Conservation (phyloP, 2,329 filamentous ascomycete species). For the Ceratocystis smalleyi region DNA sequence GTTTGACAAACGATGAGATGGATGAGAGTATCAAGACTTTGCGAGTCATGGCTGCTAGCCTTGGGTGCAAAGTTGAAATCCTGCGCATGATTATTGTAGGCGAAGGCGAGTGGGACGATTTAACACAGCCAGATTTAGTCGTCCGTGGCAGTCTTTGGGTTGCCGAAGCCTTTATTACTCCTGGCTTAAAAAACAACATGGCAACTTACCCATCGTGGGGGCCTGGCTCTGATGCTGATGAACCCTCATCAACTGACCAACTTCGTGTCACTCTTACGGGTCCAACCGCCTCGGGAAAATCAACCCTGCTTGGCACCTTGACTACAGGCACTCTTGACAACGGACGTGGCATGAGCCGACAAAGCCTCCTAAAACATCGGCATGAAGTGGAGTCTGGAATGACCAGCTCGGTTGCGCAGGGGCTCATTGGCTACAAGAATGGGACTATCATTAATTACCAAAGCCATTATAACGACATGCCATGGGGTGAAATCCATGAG, state of each 20-base stretch:
- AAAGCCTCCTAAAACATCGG: constrained; percentile 78
- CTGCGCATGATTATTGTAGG: constrained; percentile 72
- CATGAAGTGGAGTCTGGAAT: constrained; percentile 86
- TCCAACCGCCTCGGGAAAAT: constrained; percentile 83
- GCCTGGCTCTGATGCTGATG: background rate
- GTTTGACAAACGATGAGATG: constrained; percentile 78
- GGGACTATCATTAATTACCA: constrained; percentile 62
- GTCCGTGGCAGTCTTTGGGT: constrained; percentile 52
- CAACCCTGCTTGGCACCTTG: constrained; percentile 72
- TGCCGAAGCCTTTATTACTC: constrained; percentile 76
- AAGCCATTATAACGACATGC: constrained; percentile 60
- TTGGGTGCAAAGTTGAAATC: constrained; percentile 75
- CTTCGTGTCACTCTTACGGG: constrained; percentile 77
- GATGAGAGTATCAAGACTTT: constrained; percentile 78
- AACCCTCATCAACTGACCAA: constrained; percentile 47
- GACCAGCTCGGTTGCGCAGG: constrained; percentile 88
- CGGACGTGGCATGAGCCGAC: constrained; percentile 72
- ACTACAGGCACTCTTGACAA: constrained; percentile 83
- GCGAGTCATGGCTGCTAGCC: constrained; percentile 76
- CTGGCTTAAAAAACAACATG: constrained; percentile 33
- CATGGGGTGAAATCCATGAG: constrained; percentile 89
- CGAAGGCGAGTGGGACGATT: constrained; percentile 52
- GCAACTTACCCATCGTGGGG: constrained; percentile 8
- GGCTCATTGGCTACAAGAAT: constrained; percentile 69
- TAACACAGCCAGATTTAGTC: constrained; percentile 19